These are phyloP conservation scores for Nannizziopsis arthrosporioides DNA, from an alignment of 2,329 filamentous ascomycete species.

Conservation along the genomic window DNA sequence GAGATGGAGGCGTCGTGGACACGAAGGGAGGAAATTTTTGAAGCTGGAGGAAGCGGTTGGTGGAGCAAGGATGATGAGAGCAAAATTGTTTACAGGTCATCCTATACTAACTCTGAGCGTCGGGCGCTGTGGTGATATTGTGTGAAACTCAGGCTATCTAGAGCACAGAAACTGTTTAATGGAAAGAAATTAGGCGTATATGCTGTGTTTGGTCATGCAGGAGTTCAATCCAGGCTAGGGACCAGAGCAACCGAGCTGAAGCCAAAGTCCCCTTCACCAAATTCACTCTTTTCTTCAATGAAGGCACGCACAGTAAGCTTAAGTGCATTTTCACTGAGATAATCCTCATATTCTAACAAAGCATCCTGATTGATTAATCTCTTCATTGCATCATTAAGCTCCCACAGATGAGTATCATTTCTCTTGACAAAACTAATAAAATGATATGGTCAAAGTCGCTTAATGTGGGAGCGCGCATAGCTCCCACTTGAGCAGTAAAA, in stretches of 20 bases:
- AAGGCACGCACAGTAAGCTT: constrained; percentile 20
- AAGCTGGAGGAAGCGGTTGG: constrained; percentile 10
- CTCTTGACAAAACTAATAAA: constrained; percentile 28
- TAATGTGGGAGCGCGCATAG: constrained; percentile 17
- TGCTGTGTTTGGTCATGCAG: not conserved
- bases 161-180: too few relatives aligned
- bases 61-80: constrained; percentile 15
- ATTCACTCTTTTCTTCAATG: constrained; percentile 12
- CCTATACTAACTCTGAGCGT: too few relatives aligned
- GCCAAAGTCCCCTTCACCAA: constrained; percentile 9
- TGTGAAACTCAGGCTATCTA: too few relatives aligned
- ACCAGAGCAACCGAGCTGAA: constrained; percentile 14
- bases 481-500: constrained; percentile 19
- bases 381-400: constrained; percentile 25
- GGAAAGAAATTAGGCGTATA: too few relatives aligned
- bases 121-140: too few relatives aligned
- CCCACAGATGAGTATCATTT: constrained; percentile 25
- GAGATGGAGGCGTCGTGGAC: constrained; percentile 5
- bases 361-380: constrained; percentile 23
- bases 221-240: constrained; percentile 10
- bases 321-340: constrained; percentile 22
- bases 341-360: constrained; percentile 23
- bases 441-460: constrained; percentile 17
- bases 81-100: constrained; percentile 13
- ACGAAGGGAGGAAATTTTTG: constrained; percentile 8